Percentiles rank a stretch among this genome's conserved stretches.
Evolutionary conservation across 1,284 basidiomycete genomes (phyloP).

Genomic region (Trametes hirsuta): DNA sequence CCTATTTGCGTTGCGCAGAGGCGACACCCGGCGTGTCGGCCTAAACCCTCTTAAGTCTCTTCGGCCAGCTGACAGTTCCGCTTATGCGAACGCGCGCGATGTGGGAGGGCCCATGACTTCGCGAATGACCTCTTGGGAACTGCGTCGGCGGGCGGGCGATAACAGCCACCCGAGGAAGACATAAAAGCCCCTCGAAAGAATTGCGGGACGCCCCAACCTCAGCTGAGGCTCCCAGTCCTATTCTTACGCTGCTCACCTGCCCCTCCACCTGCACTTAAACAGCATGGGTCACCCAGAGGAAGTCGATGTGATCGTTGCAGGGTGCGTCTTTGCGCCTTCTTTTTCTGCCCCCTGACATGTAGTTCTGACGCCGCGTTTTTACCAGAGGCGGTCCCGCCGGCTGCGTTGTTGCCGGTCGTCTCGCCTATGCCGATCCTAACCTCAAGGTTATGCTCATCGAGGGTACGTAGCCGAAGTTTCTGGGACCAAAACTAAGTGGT

Average conservation of each 20-base stretch:
- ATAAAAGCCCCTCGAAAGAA: conserved; percentile 28
- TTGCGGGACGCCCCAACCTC: conserved; percentile 21
- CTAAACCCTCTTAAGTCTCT: conserved; percentile 23
- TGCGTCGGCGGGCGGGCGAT: conserved; percentile 21
- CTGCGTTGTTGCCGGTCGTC: conserved; percentile 67
- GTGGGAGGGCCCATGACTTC: conserved; percentile 29
- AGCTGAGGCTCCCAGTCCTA: conserved; percentile 27
- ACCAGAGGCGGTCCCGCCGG: conserved; percentile 69
- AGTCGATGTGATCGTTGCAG: conserved; percentile 72
- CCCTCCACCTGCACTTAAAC: conserved; percentile 11
- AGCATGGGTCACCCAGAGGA: conserved; percentile 63
- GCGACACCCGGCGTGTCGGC: conserved; percentile 15
- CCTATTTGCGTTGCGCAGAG: conserved; percentile 15
- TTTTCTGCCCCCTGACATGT: neutral
- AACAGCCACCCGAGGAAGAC: conserved; percentile 13
- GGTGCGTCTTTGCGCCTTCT: conserved; percentile 35
- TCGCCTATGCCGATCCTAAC: conserved; percentile 72
- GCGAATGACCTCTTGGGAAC: conserved; percentile 26
- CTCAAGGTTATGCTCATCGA: conserved; percentile 77
- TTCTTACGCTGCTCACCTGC: conserved; percentile 27
- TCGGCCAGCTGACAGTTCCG: conserved; percentile 23
- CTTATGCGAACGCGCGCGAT: conserved; percentile 15
- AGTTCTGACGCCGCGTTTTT: conserved; percentile 12
- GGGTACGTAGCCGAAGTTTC: conserved; percentile 43
- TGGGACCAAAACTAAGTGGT: neutral